Base-by-base conservation (phyloP, 208 protist genomes). In the Wallacemonas sp. region DNA sequence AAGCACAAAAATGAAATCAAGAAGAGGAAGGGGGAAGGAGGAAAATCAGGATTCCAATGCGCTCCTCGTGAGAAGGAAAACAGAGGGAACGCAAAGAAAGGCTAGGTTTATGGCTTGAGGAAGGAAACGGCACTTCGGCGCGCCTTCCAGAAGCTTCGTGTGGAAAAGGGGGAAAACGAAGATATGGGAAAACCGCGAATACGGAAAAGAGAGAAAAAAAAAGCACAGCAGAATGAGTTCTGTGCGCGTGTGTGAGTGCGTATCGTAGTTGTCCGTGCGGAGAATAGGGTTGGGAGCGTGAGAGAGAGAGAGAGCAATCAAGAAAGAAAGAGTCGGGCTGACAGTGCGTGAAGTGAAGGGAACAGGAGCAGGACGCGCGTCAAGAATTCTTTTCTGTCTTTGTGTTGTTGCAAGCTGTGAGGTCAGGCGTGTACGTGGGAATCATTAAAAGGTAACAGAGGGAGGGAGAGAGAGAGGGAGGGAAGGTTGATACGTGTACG, bases 331-430 rank as follows among this genome's bases (percentile, higher is more conserved):
- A 44, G 31, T 8, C 31, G 25, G 20, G 32, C 49, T 3, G 31
- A 48, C 18, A 5, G 3, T 26, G 25, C 11, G 31, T 29, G 22
- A 22, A 10, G 31, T n/a, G 31, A 22, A 26, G n/a, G 26, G 22
- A n/a, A 45, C n/a, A n/a, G n/a, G n/a, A n/a, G n/a, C n/a, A n/a
- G n/a, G n/a, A n/a, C n/a, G n/a, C n/a, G n/a, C n/a, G n/a, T n/a
- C n/a, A n/a, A n/a, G n/a, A n/a, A n/a, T n/a, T n/a, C n/a, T 11
- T 48, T 64, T 45, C 32, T 64, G 5, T 64, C 22, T 49, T 64
- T 20, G 33, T 64, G 31, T 39, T 20, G 7, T 41, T 41, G 36
- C 36, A 41, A 14, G 36, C 36, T 41, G 7, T 61, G 33, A n/a
- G n/a, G n/a, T n/a, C n/a, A n/a, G n/a, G 54, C 25, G 5, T 18